Percentiles rank a stretch among this genome's conserved stretches.
These are phyloP conservation scores for Taphrina deformans DNA, from an alignment of 1,139 yeast genomes.

Conservation along the genomic window DNA sequence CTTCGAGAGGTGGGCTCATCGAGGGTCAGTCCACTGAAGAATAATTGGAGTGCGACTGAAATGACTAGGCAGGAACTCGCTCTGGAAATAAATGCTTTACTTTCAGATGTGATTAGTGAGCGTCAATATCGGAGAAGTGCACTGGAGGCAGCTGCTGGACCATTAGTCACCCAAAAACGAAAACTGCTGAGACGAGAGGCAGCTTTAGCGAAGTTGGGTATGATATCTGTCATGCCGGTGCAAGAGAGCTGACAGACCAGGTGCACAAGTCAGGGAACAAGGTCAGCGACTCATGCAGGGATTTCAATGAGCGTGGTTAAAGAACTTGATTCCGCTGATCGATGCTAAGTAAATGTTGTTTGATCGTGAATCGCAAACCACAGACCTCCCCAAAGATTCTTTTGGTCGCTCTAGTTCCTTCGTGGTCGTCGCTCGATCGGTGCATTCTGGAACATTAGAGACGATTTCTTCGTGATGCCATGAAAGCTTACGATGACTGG, in stretches of 20 bases:
- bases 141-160: not conserved
- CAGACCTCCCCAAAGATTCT: not conserved
- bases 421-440: constrained; percentile 31
- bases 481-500: constrained; percentile 16
- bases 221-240: not conserved
- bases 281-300: constrained; percentile 5
- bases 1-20: not conserved
- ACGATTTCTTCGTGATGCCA: not conserved
- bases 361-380: constrained; percentile 21
- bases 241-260: not conserved
- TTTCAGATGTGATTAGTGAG: not conserved
- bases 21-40: constrained; percentile 1
- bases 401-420: constrained; percentile 9
- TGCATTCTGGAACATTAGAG: not conserved
- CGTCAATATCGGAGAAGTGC: not conserved
- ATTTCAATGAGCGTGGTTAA: not conserved
- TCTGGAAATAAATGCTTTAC: not conserved
- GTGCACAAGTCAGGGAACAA: constrained; percentile 11
- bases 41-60: too few species aligned
- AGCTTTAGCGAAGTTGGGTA: not conserved
- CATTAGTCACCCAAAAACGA: not conserved
- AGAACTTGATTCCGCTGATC: constrained; percentile 7
- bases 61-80: constrained; percentile 18
- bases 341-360: constrained; percentile 15
- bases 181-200: not conserved